Conservation (phyloP, 352 stramenopile species). For the Pythium insidiosum region DNA sequence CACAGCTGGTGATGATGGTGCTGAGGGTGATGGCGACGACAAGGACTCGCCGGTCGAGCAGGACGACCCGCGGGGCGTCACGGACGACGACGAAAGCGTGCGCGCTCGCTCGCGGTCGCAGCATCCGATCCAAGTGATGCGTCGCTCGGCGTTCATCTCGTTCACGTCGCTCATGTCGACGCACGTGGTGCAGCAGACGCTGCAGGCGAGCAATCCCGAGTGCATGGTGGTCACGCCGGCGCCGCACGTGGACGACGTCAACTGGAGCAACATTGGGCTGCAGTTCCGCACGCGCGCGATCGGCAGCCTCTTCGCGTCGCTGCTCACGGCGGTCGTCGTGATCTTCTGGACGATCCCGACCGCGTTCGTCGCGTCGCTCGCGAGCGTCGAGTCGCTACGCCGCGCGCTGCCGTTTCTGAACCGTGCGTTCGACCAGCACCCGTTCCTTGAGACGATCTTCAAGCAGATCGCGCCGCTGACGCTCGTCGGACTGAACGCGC, state of each 20-base stretch:
- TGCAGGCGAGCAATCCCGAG: conserved; percentile 50
- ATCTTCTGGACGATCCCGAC: conserved; percentile 83
- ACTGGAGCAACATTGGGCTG: conserved; percentile 69
- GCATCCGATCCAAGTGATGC: conserved; percentile 56
- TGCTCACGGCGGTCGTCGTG: conserved; percentile 55
- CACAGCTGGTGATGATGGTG: no score
- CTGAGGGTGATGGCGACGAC: conserved; percentile 14
- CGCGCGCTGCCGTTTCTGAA: conserved; percentile 55
- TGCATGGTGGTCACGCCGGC: conserved; percentile 42
- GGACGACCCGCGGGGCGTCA: conserved; percentile 16
- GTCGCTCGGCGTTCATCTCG: conserved; percentile 61
- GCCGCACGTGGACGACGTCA: conserved; percentile 56
- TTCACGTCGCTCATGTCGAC: conserved; percentile 67
- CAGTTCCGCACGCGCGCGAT: conserved; percentile 38
- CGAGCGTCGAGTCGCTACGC: conserved; percentile 60
- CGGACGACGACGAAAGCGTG: conserved; percentile 36
- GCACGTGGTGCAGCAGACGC: conserved; percentile 60
- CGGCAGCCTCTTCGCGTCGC: conserved; percentile 35
- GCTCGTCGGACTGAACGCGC: conserved; percentile 43
- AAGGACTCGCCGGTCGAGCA: conserved; percentile 17
- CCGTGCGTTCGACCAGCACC: conserved; percentile 51
- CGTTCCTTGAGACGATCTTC: conserved; percentile 45
- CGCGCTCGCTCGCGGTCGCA: conserved; percentile 36
- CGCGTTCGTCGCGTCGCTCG: conserved; percentile 62
- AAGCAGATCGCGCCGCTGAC: conserved; percentile 68